Conservation (phyloP, 164 flowering plant genomes). For the Vitis rupestris region DNA sequence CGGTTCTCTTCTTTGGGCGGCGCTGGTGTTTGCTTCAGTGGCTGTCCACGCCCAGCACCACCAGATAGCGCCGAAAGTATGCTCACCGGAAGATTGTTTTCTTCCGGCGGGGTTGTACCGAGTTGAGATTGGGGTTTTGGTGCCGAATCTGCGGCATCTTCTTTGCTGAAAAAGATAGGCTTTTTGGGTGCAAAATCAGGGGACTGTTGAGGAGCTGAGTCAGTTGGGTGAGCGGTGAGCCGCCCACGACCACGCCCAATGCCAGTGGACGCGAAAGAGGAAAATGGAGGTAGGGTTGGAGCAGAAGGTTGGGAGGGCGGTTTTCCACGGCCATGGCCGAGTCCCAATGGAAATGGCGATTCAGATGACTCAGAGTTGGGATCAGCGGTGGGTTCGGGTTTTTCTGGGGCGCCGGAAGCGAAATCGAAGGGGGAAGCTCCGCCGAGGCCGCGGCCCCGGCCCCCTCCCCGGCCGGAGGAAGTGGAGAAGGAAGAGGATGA, state of each 20-base stretch:
- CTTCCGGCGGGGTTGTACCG: not conserved
- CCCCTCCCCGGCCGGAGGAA: conserved; percentile 40
- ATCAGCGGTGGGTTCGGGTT: conserved; percentile 15
- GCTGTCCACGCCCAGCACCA: conserved; percentile 65
- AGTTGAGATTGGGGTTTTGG: not conserved
- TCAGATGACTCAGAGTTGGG: conserved; percentile 6
- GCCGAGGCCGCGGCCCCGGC: conserved; percentile 44
- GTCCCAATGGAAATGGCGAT: conserved; percentile 15
- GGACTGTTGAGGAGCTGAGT: conserved; percentile 1
- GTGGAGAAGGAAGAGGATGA: conserved; percentile 28
- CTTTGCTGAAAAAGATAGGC: conserved; percentile 40
- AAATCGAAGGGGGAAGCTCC: conserved; percentile 7
- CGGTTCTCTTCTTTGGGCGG: conserved; percentile 48
- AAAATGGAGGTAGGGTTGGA: conserved; percentile 32
- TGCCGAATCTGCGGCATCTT: conserved; percentile 11
- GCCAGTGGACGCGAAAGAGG: conserved; percentile 29
- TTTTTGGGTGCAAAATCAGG: conserved; percentile 21
- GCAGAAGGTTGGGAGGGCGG: conserved; percentile 34
- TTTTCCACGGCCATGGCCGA: conserved; percentile 56
- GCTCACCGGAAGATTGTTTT: conserved; percentile 20
- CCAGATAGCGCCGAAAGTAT: conserved; percentile 22
- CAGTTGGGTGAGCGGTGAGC: conserved; percentile 7
- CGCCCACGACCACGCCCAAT: conserved; percentile 39
- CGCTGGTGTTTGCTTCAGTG: conserved; percentile 14
- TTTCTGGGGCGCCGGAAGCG: conserved; percentile 16